phyloP scores from a whole-genome alignment of 305 asterid species.

The Rubia occidens region DNA sequence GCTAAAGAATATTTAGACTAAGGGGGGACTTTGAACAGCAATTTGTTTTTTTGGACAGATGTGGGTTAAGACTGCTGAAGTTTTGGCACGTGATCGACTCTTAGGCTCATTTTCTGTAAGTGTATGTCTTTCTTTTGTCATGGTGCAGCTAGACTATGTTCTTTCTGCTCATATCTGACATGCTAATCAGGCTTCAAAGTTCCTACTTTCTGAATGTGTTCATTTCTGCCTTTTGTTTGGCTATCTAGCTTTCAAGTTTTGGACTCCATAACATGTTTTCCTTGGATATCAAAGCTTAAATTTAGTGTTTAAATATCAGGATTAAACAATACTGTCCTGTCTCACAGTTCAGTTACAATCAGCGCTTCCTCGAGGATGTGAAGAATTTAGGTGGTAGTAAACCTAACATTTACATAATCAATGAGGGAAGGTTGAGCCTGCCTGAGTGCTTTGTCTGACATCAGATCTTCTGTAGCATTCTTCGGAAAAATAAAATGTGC shows the following conservation, averaged over 20 bases:
- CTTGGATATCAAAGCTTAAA: neutral
- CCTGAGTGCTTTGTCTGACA: neutral
- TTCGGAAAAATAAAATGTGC: too few relatives aligned
- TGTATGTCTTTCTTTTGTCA: neutral
- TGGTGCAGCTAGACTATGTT: neutral
- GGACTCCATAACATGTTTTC: neutral
- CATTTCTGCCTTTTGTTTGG: neutral
- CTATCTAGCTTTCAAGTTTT: neutral
- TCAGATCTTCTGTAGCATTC: too few relatives aligned
- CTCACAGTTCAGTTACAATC: neutral
- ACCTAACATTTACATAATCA: neutral
- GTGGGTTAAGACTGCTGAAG: slow-evolving; percentile 93
- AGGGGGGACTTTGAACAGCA: neutral
- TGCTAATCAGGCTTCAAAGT: neutral
- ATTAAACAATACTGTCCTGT: neutral
- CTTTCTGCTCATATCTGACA: neutral
- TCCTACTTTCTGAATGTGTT: slow-evolving; percentile 9
- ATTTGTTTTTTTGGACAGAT: slow-evolving; percentile 32
- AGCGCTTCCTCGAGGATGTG: neutral
- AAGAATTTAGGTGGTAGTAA: neutral
- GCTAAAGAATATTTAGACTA: slow-evolving; percentile 3
- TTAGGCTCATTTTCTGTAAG: slow-evolving; percentile 84
- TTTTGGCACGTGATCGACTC: slow-evolving; percentile 86
- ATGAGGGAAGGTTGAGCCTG: neutral
- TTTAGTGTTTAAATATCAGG: neutral